These are phyloP conservation scores for Gracilaria caudata DNA, from an alignment of 23 red algal species.

Conservation along the genomic window DNA sequence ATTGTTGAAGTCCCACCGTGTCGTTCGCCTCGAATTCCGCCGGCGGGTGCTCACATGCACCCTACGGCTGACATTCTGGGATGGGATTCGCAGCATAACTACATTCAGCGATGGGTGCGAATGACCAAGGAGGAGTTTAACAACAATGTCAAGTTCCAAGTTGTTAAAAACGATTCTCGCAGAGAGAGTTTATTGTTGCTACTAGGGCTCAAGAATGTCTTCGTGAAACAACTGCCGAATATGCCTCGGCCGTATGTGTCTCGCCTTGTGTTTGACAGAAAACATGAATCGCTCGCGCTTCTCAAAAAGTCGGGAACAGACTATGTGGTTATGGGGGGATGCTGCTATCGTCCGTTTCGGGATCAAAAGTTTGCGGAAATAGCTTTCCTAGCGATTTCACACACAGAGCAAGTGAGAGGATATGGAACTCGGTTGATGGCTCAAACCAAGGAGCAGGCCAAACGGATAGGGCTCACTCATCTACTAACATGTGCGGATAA, in stretches of 20 bases:
- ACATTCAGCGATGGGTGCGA: conserved; percentile 94
- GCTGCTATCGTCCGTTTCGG: conserved; percentile 96
- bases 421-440: conserved; percentile 98
- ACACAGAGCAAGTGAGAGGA: conserved; percentile 91
- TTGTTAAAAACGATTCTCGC: conserved; percentile 86
- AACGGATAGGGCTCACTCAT: conserved; percentile 79
- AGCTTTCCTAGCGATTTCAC: conserved; percentile 97
- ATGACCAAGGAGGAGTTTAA: conserved; percentile 88
- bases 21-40: conserved; percentile 54
- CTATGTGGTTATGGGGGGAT: conserved; percentile 97
- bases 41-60: conserved; percentile 58
- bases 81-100: conserved; percentile 93
- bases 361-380: conserved; percentile 95
- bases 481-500: conserved; percentile 99
- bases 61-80: conserved; percentile 91
- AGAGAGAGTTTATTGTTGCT: conserved; percentile 82
- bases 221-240: conserved; percentile 98
- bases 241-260: conserved; percentile 98
- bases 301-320: conserved; percentile 74
- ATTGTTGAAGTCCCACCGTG: conserved; percentile 62
- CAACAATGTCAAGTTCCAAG: conserved; percentile 82
- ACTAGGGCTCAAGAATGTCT: conserved; percentile 98
- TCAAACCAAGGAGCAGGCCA: conserved; percentile 97
- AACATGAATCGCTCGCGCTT: conserved; percentile 91
- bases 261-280: conserved; percentile 97